phyloP scores from a whole-genome alignment of 2,329 filamentous ascomycete genomes.

The Macrophomina phaseolina region DNA sequence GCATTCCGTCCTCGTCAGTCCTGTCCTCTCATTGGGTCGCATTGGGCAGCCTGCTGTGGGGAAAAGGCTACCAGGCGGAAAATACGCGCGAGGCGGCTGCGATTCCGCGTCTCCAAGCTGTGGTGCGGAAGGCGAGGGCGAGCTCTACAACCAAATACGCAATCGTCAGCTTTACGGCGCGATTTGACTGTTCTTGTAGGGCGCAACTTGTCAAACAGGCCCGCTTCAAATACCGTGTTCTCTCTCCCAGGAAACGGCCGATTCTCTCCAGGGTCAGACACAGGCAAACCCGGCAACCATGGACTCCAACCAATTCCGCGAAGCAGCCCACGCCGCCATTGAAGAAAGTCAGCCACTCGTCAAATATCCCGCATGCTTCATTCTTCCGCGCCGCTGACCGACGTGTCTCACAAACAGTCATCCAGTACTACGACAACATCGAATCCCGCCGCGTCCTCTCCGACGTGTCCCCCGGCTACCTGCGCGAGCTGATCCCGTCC shows the following conservation, averaged over 20 bases:
- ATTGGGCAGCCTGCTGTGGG: too few relatives aligned
- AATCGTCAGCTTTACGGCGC: too few relatives aligned
- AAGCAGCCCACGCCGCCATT: slow-evolving; percentile 77
- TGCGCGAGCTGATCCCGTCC: slow-evolving; percentile 76
- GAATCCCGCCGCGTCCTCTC: slow-evolving; percentile 74
- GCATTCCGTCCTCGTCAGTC: too few relatives aligned
- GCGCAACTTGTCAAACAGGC: background rate
- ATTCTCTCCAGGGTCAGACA: background rate
- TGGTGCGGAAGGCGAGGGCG: background rate
- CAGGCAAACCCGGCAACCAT: slow-evolving; percentile 53
- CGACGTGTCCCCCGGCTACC: slow-evolving; percentile 81
- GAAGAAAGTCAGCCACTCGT: slow-evolving; percentile 69
- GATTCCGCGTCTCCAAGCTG: background rate
- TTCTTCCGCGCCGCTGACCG: background rate
- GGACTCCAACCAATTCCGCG: slow-evolving; percentile 79
- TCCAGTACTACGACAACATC: slow-evolving; percentile 81
- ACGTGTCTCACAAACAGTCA: slow-evolving; percentile 60
- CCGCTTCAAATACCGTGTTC: background rate
- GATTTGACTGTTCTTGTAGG: background rate
- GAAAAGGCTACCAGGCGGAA: background rate
- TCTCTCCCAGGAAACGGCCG: background rate
- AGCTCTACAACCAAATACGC: background rate
- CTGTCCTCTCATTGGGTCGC: background rate
- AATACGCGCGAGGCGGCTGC: background rate
- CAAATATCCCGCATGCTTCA: background rate